phyloP scores from a whole-genome alignment of 768 basidiomycete species.

The Russula ochroleuca region DNA sequence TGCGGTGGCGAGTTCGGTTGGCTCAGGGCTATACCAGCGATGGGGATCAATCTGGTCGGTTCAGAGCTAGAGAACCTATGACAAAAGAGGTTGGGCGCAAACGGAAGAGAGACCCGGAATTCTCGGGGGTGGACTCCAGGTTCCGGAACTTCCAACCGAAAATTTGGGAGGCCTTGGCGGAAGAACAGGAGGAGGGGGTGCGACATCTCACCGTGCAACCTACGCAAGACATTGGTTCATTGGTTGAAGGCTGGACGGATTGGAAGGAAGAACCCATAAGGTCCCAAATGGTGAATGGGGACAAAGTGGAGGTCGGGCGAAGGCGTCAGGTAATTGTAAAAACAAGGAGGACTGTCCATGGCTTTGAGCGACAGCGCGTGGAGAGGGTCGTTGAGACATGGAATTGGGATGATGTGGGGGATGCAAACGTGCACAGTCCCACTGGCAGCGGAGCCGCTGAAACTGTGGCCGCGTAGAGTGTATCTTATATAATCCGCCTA shows the following conservation, averaged over 20 bases:
- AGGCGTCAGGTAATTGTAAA: conserved; percentile 51
- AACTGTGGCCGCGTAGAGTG: not conserved
- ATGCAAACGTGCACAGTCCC: not conserved
- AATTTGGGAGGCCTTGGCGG: conserved; percentile 54
- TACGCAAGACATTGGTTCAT: conserved; percentile 40
- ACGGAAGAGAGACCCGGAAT: conserved; percentile 31
- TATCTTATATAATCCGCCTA: not conserved
- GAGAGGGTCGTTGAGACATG: conserved; percentile 66
- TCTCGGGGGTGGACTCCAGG: conserved; percentile 23
- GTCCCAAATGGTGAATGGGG: conserved; percentile 27
- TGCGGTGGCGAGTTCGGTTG: conserved; percentile 75
- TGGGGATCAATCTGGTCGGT: conserved; percentile 47
- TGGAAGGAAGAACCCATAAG: conserved; percentile 29
- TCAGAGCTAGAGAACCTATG: conserved; percentile 34
- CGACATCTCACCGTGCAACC: conserved; percentile 38
- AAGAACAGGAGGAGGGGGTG: conserved; percentile 42
- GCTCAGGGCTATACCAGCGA: conserved; percentile 62
- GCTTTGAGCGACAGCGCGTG: conserved; percentile 67
- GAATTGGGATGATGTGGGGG: conserved; percentile 43
- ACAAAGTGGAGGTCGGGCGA: conserved; percentile 41
- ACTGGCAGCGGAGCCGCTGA: not conserved
- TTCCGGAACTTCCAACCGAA: conserved; percentile 56
- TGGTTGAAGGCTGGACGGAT: conserved; percentile 38
- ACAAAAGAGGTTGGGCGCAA: conserved; percentile 31
- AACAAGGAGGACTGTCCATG: conserved; percentile 50